Conservation (phyloP, 371 early-diverging fungal genomes). For the Furculomyces boomerangus region DNA sequence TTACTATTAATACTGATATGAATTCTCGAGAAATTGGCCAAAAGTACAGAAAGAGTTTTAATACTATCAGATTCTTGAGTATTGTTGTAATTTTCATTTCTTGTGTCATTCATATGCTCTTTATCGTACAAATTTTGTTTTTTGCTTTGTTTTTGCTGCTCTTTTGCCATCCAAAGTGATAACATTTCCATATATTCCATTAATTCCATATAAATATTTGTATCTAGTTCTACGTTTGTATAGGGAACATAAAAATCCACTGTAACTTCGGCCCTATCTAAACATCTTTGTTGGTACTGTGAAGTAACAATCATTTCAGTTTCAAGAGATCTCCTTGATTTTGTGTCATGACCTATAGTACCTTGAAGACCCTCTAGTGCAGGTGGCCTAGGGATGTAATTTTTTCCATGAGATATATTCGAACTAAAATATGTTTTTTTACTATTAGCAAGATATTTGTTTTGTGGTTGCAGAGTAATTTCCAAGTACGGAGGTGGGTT, state of each 20-base stretch:
- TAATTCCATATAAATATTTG: background rate
- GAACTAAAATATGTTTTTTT: background rate
- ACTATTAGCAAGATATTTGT: no score
- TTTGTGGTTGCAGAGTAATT: background rate
- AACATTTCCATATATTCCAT: background rate
- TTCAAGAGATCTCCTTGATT: background rate
- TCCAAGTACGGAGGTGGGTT: background rate
- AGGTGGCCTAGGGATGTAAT: background rate
- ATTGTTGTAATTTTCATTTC: no score
- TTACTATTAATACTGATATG: background rate
- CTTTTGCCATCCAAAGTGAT: background rate
- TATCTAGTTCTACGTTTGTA: background rate
- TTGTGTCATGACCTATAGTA: background rate
- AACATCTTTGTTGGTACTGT: background rate
- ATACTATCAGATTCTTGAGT: background rate
- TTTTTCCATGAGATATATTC: background rate
- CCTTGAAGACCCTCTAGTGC: background rate
- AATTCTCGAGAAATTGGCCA: background rate
- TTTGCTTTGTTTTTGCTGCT: background rate
- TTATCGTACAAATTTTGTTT: background rate
- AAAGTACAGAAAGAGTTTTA: background rate
- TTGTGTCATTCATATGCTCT: background rate
- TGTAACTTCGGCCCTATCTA: background rate
- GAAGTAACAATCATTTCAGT: background rate
- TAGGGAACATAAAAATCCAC: background rate